Percentiles rank a stretch among this genome's conserved stretches.
Evolutionary conservation across 371 early-diverging fungal species (phyloP).

Genomic region (Dichotomocladium elegans): DNA sequence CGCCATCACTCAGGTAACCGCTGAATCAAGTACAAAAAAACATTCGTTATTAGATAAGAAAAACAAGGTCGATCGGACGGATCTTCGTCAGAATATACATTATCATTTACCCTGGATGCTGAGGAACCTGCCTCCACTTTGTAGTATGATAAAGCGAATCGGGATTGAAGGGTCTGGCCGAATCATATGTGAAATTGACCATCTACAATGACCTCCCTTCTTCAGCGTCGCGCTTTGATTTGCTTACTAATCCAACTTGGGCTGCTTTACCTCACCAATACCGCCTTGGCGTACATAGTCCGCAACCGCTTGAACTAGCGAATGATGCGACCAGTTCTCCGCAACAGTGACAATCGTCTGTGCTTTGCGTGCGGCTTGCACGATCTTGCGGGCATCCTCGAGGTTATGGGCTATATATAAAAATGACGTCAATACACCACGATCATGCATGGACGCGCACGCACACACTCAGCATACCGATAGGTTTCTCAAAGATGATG

Average conservation of each 20-base stretch:
- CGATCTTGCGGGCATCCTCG: constrained; percentile 40
- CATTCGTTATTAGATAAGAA: too few species aligned
- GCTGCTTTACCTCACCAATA: constrained; percentile 42
- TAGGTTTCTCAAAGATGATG: constrained; percentile 48
- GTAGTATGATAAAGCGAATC: constrained; percentile 40
- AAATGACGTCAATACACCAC: neutral
- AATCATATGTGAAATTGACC: constrained; percentile 42
- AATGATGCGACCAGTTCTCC: constrained; percentile 46
- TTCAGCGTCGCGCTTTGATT: too few species aligned
- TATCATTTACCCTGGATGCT: constrained; percentile 41
- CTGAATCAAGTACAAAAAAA: too few species aligned
- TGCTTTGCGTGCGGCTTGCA: constrained; percentile 24
- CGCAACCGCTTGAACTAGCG: constrained; percentile 27
- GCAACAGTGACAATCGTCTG: constrained; percentile 39
- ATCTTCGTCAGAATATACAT: constrained; percentile 16
- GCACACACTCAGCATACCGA: constrained; percentile 20
- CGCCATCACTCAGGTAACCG: constrained; percentile 50
- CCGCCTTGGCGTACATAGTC: constrained; percentile 32
- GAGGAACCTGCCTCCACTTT: constrained; percentile 43
- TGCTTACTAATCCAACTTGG: too few species aligned
- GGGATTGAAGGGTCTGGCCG: constrained; percentile 39
- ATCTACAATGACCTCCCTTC: too few species aligned
- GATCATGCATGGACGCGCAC: neutral
- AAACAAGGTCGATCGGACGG: neutral
- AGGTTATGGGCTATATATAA: constrained; percentile 43